Evolutionary conservation across 805 yeast genomes (phyloP).

Genomic region (Diddensiella transvaalensis): DNA sequence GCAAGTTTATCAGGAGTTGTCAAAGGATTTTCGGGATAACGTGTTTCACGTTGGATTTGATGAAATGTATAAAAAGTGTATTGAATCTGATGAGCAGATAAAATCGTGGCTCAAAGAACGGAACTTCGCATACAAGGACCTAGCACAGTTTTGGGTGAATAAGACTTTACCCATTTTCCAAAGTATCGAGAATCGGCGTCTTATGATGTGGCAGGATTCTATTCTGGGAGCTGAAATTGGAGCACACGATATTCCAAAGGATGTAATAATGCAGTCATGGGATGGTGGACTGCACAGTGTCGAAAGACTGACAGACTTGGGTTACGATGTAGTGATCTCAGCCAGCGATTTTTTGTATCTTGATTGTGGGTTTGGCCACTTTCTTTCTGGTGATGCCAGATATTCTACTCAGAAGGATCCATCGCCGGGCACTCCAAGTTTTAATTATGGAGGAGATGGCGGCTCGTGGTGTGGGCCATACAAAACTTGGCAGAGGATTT

Average conservation of each 20-base stretch:
- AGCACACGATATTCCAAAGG: conserved; percentile 33
- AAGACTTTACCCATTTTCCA: conserved; percentile 35
- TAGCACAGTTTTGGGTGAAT: conserved; percentile 38
- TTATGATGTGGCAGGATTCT: conserved; percentile 44
- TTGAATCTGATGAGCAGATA: conserved; percentile 24
- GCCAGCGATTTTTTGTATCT: conserved; percentile 35
- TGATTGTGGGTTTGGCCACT: conserved; percentile 43
- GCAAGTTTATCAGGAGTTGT: conserved; percentile 36
- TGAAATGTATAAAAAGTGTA: conserved; percentile 36
- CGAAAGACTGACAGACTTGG: conserved; percentile 33
- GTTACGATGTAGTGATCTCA: conserved; percentile 41
- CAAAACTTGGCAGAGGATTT: conserved; percentile 43
- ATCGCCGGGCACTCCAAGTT: conserved; percentile 25
- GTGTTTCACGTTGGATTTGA: conserved; percentile 43
- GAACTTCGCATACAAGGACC: conserved; percentile 30
- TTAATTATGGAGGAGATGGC: conserved; percentile 34
- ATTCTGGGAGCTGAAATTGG: conserved; percentile 24
- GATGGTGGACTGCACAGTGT: conserved; percentile 24
- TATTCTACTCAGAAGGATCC: conserved; percentile 27
- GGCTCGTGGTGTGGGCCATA: conserved; percentile 45
- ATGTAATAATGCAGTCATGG: conserved; percentile 40
- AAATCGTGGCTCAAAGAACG: conserved; percentile 32
- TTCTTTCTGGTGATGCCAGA: conserved; percentile 36
- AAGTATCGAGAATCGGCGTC: conserved; percentile 24
- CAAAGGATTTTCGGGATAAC: conserved; percentile 35